A percentile compares a stretch with the other conserved stretches of the same genome.
phyloP scores from a whole-genome alignment of 345 rosid species.

The Citrus cavaleriei region DNA sequence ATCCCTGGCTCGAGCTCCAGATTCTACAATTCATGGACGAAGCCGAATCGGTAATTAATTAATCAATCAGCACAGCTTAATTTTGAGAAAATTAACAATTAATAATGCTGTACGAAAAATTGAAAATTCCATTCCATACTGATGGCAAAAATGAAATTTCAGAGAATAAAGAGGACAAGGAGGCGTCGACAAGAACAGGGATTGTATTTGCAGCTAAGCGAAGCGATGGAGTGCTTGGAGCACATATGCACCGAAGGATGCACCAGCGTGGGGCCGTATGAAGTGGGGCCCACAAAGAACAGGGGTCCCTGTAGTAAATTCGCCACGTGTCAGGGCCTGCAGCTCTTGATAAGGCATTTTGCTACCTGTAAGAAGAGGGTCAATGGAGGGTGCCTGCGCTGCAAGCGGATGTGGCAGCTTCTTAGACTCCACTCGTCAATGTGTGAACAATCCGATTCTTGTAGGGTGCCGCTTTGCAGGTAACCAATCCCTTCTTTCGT shows the following conservation, averaged over 20 bases:
- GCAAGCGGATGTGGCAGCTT: slow-evolving; percentile 89
- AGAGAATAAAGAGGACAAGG: slow-evolving; percentile 71
- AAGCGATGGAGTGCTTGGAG: slow-evolving; percentile 83
- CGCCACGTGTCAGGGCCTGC: slow-evolving; percentile 70
- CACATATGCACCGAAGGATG: slow-evolving; percentile 93
- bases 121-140: no score
- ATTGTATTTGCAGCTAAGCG: slow-evolving; percentile 61
- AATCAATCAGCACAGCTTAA: no score
- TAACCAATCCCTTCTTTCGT: slow-evolving; percentile 12
- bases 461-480: slow-evolving; percentile 95
- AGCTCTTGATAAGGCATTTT: slow-evolving; percentile 67
- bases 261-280: slow-evolving; percentile 60
- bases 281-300: slow-evolving; percentile 21
- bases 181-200: slow-evolving; percentile 48
- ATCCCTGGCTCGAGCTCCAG: slow-evolving; percentile 72
- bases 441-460: slow-evolving; percentile 57
- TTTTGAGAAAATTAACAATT: no score
- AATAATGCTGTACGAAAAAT: no score
- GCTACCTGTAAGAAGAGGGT: slow-evolving; percentile 56
- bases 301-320: slow-evolving; percentile 51
- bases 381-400: slow-evolving; percentile 61
- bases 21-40: slow-evolving; percentile 83
- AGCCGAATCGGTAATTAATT: slow-evolving; percentile 51
- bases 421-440: slow-evolving; percentile 74
- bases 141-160: neutral